Evolutionary conservation across 768 basidiomycete species (phyloP), one percentile per base, ranked within the genome.

Genomic region (Lentinula detonsa): DNA sequence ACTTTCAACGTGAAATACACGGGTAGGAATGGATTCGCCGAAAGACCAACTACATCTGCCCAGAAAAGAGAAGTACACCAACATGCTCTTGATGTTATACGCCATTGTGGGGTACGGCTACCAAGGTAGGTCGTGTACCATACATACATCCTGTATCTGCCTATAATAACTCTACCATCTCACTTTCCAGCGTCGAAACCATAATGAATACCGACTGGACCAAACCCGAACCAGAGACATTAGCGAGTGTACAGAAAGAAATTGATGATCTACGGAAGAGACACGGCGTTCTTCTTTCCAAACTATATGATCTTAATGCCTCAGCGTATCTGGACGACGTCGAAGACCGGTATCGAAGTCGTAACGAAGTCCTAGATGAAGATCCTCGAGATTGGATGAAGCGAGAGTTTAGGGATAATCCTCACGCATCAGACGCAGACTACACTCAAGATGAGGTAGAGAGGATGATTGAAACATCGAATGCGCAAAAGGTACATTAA

Each of bases 381-480:
- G 58, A 59, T 35, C 58, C 58, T 35, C 50, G 35, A n/a, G 58
- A 18, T 7, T 59, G 58, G 58, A 39, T 49, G 58, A 40, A 37
- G 40, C 8, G 46, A 16, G 49, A 49, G 34, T n/a, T n/a, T 13
- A 48, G 13, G 46, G 35, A 59, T 15, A 51, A 51, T 40, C 21
- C 48, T 7, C 6, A 59, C 7, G 48, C 58, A 16, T 21, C 35
- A 15, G 8, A 7, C 21, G 34, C 6, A 13, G 33, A 48, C 21
- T 59, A 31, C n/a, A 50, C 5, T 6, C 21, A 59, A 31, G n/a
- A 39, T 8, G 58, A 59, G 18, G 8, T 59, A 11, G 13, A 59
- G 9, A 11, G 4, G 9, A 59, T 59, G 58, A 51, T 48, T 50
- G 48, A 59, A 34, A 33, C 3, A 15, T 46, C 35, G n/a, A 37